phyloP scores from a whole-genome alignment of 257 asterid species.

The Nicotiana obtusifolia region DNA sequence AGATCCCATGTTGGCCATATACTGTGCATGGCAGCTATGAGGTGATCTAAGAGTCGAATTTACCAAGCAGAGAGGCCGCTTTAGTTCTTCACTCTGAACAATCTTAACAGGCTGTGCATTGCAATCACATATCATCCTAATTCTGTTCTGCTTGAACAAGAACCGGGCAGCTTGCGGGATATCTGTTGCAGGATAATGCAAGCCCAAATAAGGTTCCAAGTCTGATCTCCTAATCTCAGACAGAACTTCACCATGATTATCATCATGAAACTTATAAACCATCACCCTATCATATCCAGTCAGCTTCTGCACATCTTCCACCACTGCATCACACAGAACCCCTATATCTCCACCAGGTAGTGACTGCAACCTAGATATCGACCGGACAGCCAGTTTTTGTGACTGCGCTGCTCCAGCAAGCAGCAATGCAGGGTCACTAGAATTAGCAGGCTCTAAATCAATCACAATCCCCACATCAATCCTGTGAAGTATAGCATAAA shows the following conservation, averaged over 20 bases:
- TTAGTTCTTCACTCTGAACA: conserved; percentile 40
- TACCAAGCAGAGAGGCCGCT: conserved; percentile 49
- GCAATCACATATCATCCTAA: conserved; percentile 54
- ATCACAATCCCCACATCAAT: conserved; percentile 59
- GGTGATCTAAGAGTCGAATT: conserved; percentile 61
- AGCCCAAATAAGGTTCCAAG: conserved; percentile 53
- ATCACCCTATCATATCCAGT: conserved; percentile 66
- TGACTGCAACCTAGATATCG: conserved; percentile 47
- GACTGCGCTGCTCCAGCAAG: conserved; percentile 52
- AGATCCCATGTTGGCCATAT: conserved; percentile 60
- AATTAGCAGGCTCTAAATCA: conserved; percentile 67
- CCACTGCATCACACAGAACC: conserved; percentile 44
- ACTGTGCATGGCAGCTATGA: conserved; percentile 45
- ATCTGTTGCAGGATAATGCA: conserved; percentile 72
- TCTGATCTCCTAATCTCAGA: conserved; percentile 52
- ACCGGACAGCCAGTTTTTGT: conserved; percentile 49
- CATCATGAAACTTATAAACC: conserved; percentile 63
- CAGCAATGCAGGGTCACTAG: conserved; percentile 35
- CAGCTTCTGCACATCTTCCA: conserved; percentile 54
- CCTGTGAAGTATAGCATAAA: conserved; percentile 63
- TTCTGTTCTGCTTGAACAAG: conserved; percentile 51
- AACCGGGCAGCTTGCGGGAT: conserved; percentile 62
- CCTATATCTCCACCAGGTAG: conserved; percentile 54
- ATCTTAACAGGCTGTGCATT: conserved; percentile 38
- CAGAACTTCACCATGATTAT: conserved; percentile 62